Percentiles rank a stretch among this genome's conserved stretches.
Conservation (phyloP, 1,284 basidiomycete species). For the Ustilago curta region DNA sequence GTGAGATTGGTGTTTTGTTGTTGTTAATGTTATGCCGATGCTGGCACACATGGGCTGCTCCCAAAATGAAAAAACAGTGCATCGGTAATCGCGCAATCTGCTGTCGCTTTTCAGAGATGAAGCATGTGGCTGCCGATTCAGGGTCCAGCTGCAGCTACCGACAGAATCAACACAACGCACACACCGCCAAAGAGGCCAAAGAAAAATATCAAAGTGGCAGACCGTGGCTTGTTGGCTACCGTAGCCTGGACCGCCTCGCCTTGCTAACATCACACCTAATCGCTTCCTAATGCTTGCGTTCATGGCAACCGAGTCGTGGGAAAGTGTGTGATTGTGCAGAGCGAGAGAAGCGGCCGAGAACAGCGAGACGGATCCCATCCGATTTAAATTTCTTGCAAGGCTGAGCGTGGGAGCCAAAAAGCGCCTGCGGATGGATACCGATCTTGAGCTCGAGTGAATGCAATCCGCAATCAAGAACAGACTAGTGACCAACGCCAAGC, state of each 20-base stretch:
- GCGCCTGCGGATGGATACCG: neutral
- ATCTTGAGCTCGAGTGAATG: conserved; percentile 2
- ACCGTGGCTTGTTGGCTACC: no score
- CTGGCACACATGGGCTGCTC: neutral
- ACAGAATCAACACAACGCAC: neutral
- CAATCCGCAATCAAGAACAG: neutral
- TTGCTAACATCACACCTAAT: no score
- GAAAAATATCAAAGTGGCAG: neutral
- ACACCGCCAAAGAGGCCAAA: neutral
- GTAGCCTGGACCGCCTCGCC: conserved; percentile 3
- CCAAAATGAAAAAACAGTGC: neutral
- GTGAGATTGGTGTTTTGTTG: neutral
- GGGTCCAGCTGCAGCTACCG: conserved; percentile 8
- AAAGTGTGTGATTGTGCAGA: neutral
- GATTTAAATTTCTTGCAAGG: neutral
- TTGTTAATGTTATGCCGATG: neutral
- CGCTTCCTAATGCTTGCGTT: neutral
- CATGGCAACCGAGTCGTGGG: neutral
- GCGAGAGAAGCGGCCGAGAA: neutral
- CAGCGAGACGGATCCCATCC: neutral
- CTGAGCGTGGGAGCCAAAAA: neutral
- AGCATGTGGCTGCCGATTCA: neutral
- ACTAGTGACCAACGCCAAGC: no score
- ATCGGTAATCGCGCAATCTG: neutral
- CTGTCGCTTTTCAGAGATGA: neutral